Percentiles rank a stretch among this genome's conserved stretches.
These are phyloP conservation scores for Waitea zeae DNA, from an alignment of 1,284 basidiomycete genomes.

Conservation along the genomic window DNA sequence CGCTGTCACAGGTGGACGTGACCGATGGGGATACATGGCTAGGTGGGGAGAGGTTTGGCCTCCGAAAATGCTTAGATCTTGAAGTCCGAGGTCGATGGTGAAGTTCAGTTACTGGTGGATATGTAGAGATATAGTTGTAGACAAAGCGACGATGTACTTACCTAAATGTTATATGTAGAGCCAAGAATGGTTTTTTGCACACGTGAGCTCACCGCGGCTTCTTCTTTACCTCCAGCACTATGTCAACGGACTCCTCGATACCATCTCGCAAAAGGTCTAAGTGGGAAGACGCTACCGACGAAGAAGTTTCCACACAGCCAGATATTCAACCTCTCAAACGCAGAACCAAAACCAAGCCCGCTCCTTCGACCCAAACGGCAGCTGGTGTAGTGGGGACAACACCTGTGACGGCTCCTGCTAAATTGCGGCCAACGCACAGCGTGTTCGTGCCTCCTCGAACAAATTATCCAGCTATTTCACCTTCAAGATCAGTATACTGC, in stretches of 20 bases:
- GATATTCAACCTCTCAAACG: conserved; percentile 16
- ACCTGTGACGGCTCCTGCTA: conserved; percentile 5
- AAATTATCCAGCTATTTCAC: conserved; percentile 55
- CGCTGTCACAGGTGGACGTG: too few relatives aligned
- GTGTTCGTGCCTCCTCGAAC: conserved; percentile 60
- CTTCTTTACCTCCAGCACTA: background rate
- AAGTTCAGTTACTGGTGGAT: background rate
- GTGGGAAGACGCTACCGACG: conserved; percentile 11
- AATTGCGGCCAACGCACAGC: conserved; percentile 26
- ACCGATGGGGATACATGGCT: too few relatives aligned
- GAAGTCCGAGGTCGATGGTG: background rate
- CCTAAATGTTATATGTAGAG: too few relatives aligned
- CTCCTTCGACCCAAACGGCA: conserved; percentile 2
- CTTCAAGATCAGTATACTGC: conserved; percentile 82
- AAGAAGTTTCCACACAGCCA: conserved; percentile 14
- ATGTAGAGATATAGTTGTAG: background rate
- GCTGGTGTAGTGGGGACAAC: conserved; percentile 1
- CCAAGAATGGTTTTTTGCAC: too few relatives aligned
- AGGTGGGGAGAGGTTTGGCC: too few relatives aligned
- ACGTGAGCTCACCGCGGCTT: background rate
- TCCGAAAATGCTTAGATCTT: background rate
- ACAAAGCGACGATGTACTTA: background rate
- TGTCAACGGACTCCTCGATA: conserved; percentile 8
- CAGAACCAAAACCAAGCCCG: conserved; percentile 24
- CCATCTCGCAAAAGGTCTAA: conserved; percentile 13